Base-by-base conservation (phyloP, 2,329 filamentous ascomycete genomes). In the Xylaria sp. region DNA sequence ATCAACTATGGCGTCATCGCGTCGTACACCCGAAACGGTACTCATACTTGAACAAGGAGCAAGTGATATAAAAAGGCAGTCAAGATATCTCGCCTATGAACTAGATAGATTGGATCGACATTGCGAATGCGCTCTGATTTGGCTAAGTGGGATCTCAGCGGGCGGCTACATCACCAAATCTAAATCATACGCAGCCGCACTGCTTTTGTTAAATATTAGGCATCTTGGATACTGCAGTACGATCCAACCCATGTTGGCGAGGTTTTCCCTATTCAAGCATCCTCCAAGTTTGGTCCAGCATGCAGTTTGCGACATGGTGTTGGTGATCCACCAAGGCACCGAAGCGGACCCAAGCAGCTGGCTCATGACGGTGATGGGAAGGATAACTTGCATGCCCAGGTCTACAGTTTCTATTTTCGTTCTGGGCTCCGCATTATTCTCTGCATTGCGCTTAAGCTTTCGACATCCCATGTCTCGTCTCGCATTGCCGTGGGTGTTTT, bases 1-100 rank as follows among this genome's bases (percentile, higher is more conserved):
- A n/a, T n/a, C n/a, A n/a, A n/a, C n/a, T n/a, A n/a, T n/a, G n/a
- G n/a, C n/a, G n/a, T n/a, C n/a, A n/a, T n/a, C n/a, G n/a, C n/a
- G n/a, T n/a, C n/a, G n/a, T n/a, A n/a, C n/a, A n/a, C n/a, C n/a
- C n/a, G n/a, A n/a, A n/a, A n/a, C n/a, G n/a, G n/a, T n/a, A n/a
- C n/a, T n/a, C n/a, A n/a, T n/a, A n/a, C n/a, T n/a, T n/a, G n/a
- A n/a, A n/a, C n/a, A n/a, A n/a, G n/a, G n/a, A n/a, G n/a, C n/a
- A n/a, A n/a, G n/a, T n/a, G 75, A 77, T 78, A 27, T 17, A 10
- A 7, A 3, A 43, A 25, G 5, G n/a, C 38, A 25, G 4, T 8
- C 3, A 15, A 15, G n/a, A 3, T 21, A 29, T 9, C 10, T 13
- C 3, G 38, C 5, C 35, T 17, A 33, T 10, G 9, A n/a, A 27